Base-by-base conservation (phyloP, 73 alveolate genomes). In the Paramecium primaurelia region DNA sequence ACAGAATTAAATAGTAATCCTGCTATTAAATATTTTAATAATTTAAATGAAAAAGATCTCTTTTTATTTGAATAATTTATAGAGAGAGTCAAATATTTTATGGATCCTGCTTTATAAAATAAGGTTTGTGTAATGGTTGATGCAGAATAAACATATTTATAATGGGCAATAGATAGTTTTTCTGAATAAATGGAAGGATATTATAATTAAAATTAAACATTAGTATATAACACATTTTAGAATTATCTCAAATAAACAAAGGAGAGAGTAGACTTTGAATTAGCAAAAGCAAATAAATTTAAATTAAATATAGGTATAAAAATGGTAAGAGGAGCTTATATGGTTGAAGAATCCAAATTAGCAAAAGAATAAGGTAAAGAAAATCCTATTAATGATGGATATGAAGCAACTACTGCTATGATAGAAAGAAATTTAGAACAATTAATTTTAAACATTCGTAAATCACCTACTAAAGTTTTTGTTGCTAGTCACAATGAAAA, bases 271-370 rank as follows among this genome's bases (percentile, higher is more conserved):
- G 91, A 58, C 51, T 89, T 71, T 71, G 94, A 89, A 89, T 22
- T 89, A 38, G 75, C 75, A 10, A 89, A 89, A 71, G 86, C 92
- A 26, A 38, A 89, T 8, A 64, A 45, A 38, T 89, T 89, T 32
- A 54, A 54, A 22, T 45, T 71, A 3, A 84, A 84, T 28, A 28
- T 69, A 7, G 90, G 64, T 10, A 71, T 51, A 2, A 89, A 89
- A 83, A 89, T 89, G 94, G 94, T 89, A 12, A 89, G 94, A 89
- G 94, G 94, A 12, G 94, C 94, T 0, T 89, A 89, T 30, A 71
- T 89, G 28, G 47, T 45, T 30, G 94, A 89, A 32, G 94, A 89
- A 36, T 42, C 90, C 20, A 89, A 73, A 71, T 59, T 89, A 38
- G 90, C 94, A 16, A 73, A 26, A 26, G 90, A 89, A 47, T 37